Percentiles rank a stretch among this genome's conserved stretches.
phyloP scores from a whole-genome alignment of 257 asterid species.

The Perilla frutescens region DNA sequence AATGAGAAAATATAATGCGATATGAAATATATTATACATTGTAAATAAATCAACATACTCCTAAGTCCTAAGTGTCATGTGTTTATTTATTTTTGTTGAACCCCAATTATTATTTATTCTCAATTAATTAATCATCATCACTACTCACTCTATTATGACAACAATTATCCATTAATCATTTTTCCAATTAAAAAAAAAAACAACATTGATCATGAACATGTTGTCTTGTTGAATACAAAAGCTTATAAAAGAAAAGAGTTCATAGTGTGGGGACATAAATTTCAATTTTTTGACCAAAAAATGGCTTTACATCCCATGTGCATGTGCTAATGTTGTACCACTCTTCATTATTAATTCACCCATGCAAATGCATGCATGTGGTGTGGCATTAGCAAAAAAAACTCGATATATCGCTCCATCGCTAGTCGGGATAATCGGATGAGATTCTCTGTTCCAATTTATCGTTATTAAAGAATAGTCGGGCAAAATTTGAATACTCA shows the following conservation, averaged over 20 bases:
- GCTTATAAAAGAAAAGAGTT: constrained; percentile 26
- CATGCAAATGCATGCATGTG: constrained; percentile 37
- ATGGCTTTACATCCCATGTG: constrained; percentile 46
- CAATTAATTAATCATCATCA: constrained; percentile 7
- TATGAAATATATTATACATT: too few relatives aligned
- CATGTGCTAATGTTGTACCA: constrained; percentile 23
- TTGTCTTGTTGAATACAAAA: constrained; percentile 28
- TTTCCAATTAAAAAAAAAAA: neutral
- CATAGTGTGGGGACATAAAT: constrained; percentile 34
- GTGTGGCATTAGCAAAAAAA: neutral
- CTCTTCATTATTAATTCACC: constrained; percentile 17
- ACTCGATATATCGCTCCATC: too few relatives aligned
- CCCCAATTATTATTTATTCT: neutral
- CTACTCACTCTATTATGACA: constrained; percentile 18
- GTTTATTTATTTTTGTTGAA: too few relatives aligned
- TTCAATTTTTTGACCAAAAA: constrained; percentile 38
- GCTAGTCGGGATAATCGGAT: too few relatives aligned
- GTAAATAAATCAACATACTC: too few relatives aligned
- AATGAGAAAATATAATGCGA: too few relatives aligned
- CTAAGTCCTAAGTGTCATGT: too few relatives aligned
- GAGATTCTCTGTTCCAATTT: too few relatives aligned
- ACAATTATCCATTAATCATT: constrained; percentile 23
- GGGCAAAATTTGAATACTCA: too few relatives aligned
- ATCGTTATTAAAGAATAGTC: too few relatives aligned
- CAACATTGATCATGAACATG: constrained; percentile 31